Conservation (phyloP, 108 stramenopile species). For the Aurantiochytrium sp. region DNA sequence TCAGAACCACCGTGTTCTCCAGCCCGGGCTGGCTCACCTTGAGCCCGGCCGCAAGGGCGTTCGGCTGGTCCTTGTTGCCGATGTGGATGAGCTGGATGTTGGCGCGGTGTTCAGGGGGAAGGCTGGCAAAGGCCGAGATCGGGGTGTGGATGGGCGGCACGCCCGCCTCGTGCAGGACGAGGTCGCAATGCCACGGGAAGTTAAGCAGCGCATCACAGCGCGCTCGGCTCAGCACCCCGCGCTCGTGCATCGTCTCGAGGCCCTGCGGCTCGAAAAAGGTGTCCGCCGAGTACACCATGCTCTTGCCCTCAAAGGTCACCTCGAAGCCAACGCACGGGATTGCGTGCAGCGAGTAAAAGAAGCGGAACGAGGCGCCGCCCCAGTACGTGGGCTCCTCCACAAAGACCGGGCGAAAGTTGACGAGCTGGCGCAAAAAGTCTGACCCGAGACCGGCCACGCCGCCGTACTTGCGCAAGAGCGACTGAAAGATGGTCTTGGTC, state of each 20-base stretch:
- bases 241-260: conserved; percentile 34
- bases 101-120: conserved; percentile 31
- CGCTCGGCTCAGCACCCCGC: conserved; percentile 39
- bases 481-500: conserved; percentile 41
- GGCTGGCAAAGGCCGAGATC: conserved; percentile 21
- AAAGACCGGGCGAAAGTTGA: conserved; percentile 39
- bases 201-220: conserved; percentile 45
- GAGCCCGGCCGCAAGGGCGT: conserved; percentile 34
- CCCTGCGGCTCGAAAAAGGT: conserved; percentile 42
- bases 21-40: conserved; percentile 41
- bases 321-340: conserved; percentile 45
- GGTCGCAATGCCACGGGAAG: conserved; percentile 47
- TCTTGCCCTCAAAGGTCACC: conserved; percentile 37
- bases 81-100: conserved; percentile 43
- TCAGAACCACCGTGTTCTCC: conserved; percentile 42
- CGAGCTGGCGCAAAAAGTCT: conserved; percentile 23
- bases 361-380: conserved; percentile 38
- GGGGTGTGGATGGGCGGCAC: conserved; percentile 47
- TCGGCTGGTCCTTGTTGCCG: conserved; percentile 22
- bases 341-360: conserved; percentile 44
- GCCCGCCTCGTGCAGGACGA: conserved; percentile 43
- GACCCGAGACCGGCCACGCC: conserved; percentile 31
- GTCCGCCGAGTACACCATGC: conserved; percentile 43
- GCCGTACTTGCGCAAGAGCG: conserved; percentile 42
- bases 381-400: conserved; percentile 36